phyloP scores from a whole-genome alignment of 2,329 filamentous ascomycete species.

The Gaeumannomyces sp. region DNA sequence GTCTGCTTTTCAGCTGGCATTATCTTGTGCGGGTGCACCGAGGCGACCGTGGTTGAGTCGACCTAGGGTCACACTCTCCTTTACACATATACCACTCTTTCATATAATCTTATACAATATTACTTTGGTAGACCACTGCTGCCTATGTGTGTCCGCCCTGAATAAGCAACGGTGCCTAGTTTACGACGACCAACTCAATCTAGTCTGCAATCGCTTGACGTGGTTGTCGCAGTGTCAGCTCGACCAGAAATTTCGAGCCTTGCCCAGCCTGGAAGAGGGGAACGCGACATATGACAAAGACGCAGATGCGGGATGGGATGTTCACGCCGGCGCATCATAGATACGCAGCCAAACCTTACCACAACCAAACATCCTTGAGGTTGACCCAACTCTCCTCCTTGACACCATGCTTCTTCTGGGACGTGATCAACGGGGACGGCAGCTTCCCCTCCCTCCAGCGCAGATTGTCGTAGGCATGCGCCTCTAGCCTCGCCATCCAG shows the following conservation, averaged over 20 bases:
- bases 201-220: no score
- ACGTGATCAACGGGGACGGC: not conserved
- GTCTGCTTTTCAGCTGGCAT: not conserved
- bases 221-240: no score
- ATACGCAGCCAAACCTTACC: not conserved
- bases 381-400: not conserved
- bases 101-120: not conserved
- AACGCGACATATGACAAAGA: no score
- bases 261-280: no score
- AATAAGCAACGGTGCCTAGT: no score
- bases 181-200: no score
- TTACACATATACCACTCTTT: not conserved
- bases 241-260: no score
- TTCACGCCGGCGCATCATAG: no score
- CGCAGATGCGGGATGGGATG: no score
- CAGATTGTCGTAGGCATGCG: not conserved
- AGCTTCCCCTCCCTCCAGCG: not conserved
- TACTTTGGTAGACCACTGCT: not conserved
- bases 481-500: not conserved
- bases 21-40: not conserved
- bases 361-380: not conserved
- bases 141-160: no score
- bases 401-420: not conserved
- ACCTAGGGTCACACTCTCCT: not conserved
- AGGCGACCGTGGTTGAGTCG: not conserved